These are phyloP conservation scores for Aristolochia contorta DNA, from an alignment of 164 flowering plant genomes.

Conservation along the genomic window DNA sequence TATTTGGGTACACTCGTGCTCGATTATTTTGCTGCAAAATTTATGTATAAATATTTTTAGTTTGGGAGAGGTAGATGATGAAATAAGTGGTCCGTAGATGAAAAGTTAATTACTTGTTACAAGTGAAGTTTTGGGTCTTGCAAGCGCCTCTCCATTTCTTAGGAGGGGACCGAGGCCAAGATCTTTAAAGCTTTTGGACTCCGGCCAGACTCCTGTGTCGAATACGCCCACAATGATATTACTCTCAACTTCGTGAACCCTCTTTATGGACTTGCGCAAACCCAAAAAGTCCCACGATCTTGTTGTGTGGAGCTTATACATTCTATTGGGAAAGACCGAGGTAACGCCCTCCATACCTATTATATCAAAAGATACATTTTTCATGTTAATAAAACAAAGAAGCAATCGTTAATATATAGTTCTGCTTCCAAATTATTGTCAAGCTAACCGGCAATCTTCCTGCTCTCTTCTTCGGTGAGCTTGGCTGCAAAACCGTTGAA, in stretches of 20 bases:
- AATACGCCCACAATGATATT: slow-evolving; percentile 38
- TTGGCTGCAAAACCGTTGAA: slow-evolving; percentile 44
- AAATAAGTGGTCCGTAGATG: not conserved
- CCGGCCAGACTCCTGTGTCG: slow-evolving; percentile 54
- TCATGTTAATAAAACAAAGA: too few species aligned
- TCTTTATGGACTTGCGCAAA: slow-evolving; percentile 16
- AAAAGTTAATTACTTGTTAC: slow-evolving; percentile 45
- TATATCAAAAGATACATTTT: too few species aligned
- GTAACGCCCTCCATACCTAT: slow-evolving; percentile 38
- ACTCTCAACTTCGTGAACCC: slow-evolving; percentile 22
- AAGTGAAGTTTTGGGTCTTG: slow-evolving; percentile 25
- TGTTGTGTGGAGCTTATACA: slow-evolving; percentile 35
- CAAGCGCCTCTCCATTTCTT: slow-evolving; percentile 59
- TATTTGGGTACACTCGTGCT: slow-evolving; percentile 3
- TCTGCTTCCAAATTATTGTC: too few species aligned
- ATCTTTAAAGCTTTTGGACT: slow-evolving; percentile 42
- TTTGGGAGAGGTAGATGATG: too few species aligned
- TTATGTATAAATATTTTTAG: too few species aligned
- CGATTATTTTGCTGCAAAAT: slow-evolving; percentile 2
- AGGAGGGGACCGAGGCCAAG: slow-evolving; percentile 55
- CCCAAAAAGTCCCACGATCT: slow-evolving; percentile 59
- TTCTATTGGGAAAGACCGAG: slow-evolving; percentile 29
- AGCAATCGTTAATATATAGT: too few species aligned
- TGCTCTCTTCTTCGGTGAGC: slow-evolving; percentile 24
- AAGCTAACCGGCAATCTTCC: slow-evolving; percentile 1